Percentiles rank a stretch among this genome's conserved stretches.
Conservation (phyloP, 805 yeast species). For the Hanseniaspora mollemarum region DNA sequence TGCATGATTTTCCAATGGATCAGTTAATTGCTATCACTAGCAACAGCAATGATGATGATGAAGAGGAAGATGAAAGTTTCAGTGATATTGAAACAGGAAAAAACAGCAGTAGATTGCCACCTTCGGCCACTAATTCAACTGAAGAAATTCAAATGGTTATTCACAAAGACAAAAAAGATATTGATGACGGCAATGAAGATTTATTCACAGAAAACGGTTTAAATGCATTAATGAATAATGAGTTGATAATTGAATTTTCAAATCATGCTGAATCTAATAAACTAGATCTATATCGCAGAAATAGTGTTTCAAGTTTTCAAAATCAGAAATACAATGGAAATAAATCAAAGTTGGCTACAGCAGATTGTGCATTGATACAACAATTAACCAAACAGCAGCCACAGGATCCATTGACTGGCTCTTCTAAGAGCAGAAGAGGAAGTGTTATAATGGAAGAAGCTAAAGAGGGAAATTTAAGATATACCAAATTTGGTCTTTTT, state of each 20-base stretch:
- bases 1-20: slow-evolving; percentile 9
- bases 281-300: slow-evolving; percentile 13
- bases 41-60: not conserved
- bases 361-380: slow-evolving; percentile 14
- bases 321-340: not conserved
- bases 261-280: not conserved
- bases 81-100: not conserved
- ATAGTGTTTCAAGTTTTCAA: slow-evolving; percentile 18
- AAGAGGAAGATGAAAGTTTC: not conserved
- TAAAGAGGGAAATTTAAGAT: slow-evolving; percentile 60
- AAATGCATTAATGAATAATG: slow-evolving; percentile 10
- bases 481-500: slow-evolving; percentile 65
- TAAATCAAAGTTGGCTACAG: not conserved
- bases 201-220: slow-evolving; percentile 5
- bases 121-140: not conserved
- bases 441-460: slow-evolving; percentile 58
- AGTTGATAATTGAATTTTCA: slow-evolving; percentile 8
- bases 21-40: slow-evolving; percentile 8
- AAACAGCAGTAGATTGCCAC: not conserved
- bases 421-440: slow-evolving; percentile 32
- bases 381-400: slow-evolving; percentile 20
- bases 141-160: slow-evolving; percentile 13
- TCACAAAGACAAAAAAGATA: slow-evolving; percentile 1
- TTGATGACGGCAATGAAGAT: slow-evolving; percentile 6
- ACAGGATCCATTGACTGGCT: not conserved